Evolutionary conservation across 345 rosid species (phyloP).

Genomic region (Arabidopsis thaliana): TAIR10.1 NC_003074.8:23226501-23227000

Average conservation of each 20-base stretch:
- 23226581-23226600: slow-evolving; percentile 26
- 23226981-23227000: slow-evolving; percentile 65
- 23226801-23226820: slow-evolving; percentile 64
- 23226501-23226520: slow-evolving; percentile 30
- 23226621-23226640: slow-evolving; percentile 43
- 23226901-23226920: not conserved
- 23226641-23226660: slow-evolving; percentile 78
- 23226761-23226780: slow-evolving; percentile 54
- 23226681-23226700: slow-evolving; percentile 56
- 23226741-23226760: slow-evolving; percentile 59
- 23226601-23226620: not conserved
- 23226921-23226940: slow-evolving; percentile 48
- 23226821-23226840: slow-evolving; percentile 58
- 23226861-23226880: not conserved
- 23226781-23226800: slow-evolving; percentile 48
- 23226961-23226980: slow-evolving; percentile 71
- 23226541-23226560: slow-evolving; percentile 21
- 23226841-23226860: slow-evolving; percentile 44
- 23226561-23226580: slow-evolving; percentile 27
- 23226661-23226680: slow-evolving; percentile 67
- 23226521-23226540: slow-evolving; percentile 27
- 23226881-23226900: not conserved
- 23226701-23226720: slow-evolving; percentile 51
- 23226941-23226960: slow-evolving; percentile 43
- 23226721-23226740: slow-evolving; percentile 56